These are phyloP conservation scores for Prunus kanzakura DNA, from an alignment of 306 rosid species.

Conservation along the genomic window DNA sequence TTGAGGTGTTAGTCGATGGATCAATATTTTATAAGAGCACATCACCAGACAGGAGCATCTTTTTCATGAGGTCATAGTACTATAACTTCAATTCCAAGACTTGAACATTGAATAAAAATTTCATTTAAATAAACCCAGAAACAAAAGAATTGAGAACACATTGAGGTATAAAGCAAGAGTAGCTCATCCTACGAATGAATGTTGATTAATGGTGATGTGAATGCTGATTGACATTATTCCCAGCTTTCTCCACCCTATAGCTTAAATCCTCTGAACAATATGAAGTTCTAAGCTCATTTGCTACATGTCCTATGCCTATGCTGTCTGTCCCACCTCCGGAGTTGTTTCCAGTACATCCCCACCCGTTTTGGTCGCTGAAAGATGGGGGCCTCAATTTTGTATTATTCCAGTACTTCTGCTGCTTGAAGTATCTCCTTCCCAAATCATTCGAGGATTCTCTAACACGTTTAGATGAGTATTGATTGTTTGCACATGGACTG, in stretches of 20 bases:
- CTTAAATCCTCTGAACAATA: conserved; percentile 56
- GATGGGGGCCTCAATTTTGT: conserved; percentile 55
- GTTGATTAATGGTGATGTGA: conserved; percentile 53
- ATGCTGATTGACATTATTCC: conserved; percentile 56
- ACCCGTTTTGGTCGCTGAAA: conserved; percentile 41
- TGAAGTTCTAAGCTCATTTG: conserved; percentile 43
- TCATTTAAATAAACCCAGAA: conserved; percentile 49
- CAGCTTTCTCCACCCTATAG: conserved; percentile 60
- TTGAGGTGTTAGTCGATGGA: conserved; percentile 31
- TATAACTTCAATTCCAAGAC: conserved; percentile 18
- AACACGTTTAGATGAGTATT: conserved; percentile 37
- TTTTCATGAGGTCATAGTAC: conserved; percentile 11
- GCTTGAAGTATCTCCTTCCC: conserved; percentile 70
- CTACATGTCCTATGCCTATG: conserved; percentile 49
- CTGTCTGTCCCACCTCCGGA: conserved; percentile 36
- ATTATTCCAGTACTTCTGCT: conserved; percentile 75
- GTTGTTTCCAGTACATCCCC: conserved; percentile 50
- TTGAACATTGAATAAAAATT: conserved; percentile 53
- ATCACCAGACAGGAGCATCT: conserved; percentile 15
- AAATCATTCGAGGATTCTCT: conserved; percentile 58
- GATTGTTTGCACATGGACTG: conserved; percentile 28
- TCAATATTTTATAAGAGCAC: conserved; percentile 28
- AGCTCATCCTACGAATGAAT: conserved; percentile 56
- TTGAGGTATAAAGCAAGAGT: conserved; percentile 43
- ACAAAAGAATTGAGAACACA: conserved; percentile 65